Conservation (phyloP, 495 filamentous ascomycete species). For the Hypoxylon fragiforme region DNA sequence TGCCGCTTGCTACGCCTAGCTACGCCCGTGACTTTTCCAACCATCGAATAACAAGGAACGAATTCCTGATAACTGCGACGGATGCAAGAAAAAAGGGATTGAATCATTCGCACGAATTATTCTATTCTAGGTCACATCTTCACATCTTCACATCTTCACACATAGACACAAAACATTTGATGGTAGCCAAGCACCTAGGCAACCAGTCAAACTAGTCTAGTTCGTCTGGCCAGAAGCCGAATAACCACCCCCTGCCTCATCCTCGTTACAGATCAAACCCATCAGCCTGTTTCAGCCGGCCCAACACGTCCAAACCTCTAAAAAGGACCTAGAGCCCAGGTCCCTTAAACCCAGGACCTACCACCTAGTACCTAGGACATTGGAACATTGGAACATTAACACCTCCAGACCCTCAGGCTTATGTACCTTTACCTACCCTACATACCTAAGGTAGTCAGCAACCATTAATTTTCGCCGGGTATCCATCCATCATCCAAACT, state of each 20-base stretch:
- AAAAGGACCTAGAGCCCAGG: background rate
- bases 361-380: background rate
- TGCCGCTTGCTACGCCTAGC: slow-evolving; percentile 16
- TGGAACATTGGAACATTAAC: background rate
- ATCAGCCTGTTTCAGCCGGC: slow-evolving; percentile 51
- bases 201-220: slow-evolving; percentile 22
- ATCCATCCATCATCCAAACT: background rate
- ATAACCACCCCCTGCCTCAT: slow-evolving; percentile 28
- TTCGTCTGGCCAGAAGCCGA: slow-evolving; percentile 20
- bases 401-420: background rate
- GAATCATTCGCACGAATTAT: slow-evolving; percentile 9
- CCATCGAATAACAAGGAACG: slow-evolving; percentile 4
- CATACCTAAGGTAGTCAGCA: slow-evolving; percentile 10
- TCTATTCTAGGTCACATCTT: too few relatives aligned
- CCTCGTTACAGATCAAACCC: slow-evolving; percentile 42
- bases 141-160: slow-evolving; percentile 5
- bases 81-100: too few relatives aligned
- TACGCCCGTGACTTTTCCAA: slow-evolving; percentile 2
- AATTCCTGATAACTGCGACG: slow-evolving; percentile 12
- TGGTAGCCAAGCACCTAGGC: background rate
- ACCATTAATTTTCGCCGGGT: slow-evolving; percentile 15
- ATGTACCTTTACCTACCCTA: background rate
- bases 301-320: slow-evolving; percentile 37
- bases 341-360: too few relatives aligned
- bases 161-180: background rate